phyloP scores from a whole-genome alignment of 108 stramenopile genomes.

The Cyclotella sp. region DNA sequence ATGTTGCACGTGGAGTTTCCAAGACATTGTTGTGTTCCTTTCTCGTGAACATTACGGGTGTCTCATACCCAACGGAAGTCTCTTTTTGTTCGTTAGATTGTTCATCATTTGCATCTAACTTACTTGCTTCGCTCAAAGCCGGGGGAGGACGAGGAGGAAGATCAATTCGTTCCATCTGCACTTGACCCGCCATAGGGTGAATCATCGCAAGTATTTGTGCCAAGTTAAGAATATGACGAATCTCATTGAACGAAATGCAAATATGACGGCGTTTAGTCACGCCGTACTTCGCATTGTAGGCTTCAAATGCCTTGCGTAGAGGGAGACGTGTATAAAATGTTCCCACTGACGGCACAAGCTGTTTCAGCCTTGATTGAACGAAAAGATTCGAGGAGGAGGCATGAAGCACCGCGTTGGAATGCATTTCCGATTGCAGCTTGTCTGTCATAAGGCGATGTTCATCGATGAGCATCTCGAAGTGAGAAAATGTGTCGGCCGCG shows the following conservation, averaged over 20 bases:
- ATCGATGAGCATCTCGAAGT: slow-evolving; percentile 91
- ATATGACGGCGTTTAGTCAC: slow-evolving; percentile 84
- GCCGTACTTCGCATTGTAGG: slow-evolving; percentile 86
- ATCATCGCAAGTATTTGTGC: slow-evolving; percentile 90
- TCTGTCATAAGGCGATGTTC: slow-evolving; percentile 75
- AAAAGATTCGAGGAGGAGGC: slow-evolving; percentile 15
- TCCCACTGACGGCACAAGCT: slow-evolving; percentile 87
- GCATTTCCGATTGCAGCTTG: slow-evolving; percentile 31
- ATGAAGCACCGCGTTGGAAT: slow-evolving; percentile 22
- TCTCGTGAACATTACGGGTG: not conserved
- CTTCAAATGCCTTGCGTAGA: slow-evolving; percentile 77
- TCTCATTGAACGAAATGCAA: slow-evolving; percentile 91
- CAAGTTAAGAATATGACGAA: slow-evolving; percentile 91
- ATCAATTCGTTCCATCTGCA: not conserved
- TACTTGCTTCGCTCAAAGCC: not conserved
- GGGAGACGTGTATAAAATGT: slow-evolving; percentile 89
- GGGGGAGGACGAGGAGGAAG: slow-evolving; percentile 3
- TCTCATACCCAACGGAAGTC: not conserved
- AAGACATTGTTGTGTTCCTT: not conserved
- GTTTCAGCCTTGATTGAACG: slow-evolving; percentile 60
- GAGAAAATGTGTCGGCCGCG: slow-evolving; percentile 84
- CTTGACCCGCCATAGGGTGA: slow-evolving; percentile 25
- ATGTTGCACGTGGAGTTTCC: slow-evolving; percentile 2
- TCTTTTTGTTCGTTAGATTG: not conserved
- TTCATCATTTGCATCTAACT: not conserved